Percentiles rank a stretch among this genome's conserved stretches.
Conservation (phyloP, 192 early-diverging fungal species). For the Mortierella claussenii region DNA sequence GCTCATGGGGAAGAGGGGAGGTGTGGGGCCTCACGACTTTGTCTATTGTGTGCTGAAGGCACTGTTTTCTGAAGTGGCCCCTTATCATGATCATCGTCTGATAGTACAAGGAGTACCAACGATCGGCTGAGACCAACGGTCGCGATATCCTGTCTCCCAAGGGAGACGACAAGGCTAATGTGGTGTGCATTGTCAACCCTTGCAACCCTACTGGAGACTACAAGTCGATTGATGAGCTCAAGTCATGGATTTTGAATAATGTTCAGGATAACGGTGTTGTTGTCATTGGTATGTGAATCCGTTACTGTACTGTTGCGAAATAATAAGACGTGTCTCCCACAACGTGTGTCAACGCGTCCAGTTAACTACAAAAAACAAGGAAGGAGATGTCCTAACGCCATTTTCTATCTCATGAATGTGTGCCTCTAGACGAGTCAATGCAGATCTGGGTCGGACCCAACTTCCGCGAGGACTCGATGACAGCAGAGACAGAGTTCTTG, state of each 20-base stretch:
- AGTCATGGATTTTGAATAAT: slow-evolving; percentile 80
- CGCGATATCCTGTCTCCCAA: slow-evolving; percentile 71
- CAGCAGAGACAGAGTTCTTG: slow-evolving; percentile 75
- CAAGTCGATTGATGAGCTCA: slow-evolving; percentile 75
- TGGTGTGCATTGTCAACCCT: slow-evolving; percentile 91
- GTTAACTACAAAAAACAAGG: no score
- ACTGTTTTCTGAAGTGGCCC: no score
- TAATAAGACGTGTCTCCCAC: no score
- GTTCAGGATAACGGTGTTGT: slow-evolving; percentile 82
- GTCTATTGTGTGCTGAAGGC: no score
- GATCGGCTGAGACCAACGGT: slow-evolving; percentile 82
- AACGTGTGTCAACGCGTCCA: no score
- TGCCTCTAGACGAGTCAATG: slow-evolving; percentile 88
- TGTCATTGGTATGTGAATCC: slow-evolving; percentile 80
- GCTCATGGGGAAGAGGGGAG: no score
- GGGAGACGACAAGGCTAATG: slow-evolving; percentile 67
- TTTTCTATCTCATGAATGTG: slow-evolving; percentile 85
- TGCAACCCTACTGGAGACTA: slow-evolving; percentile 94
- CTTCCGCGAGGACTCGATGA: slow-evolving; percentile 87
- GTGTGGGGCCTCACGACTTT: no score
- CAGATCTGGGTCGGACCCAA: slow-evolving; percentile 89
- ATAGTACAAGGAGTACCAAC: slow-evolving; percentile 91
- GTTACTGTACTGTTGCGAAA: no score
- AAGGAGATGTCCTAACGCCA: no score
- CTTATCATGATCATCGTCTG: no score